Conservation (phyloP, 768 basidiomycete genomes). For the Leccinum pellstonianum region DNA sequence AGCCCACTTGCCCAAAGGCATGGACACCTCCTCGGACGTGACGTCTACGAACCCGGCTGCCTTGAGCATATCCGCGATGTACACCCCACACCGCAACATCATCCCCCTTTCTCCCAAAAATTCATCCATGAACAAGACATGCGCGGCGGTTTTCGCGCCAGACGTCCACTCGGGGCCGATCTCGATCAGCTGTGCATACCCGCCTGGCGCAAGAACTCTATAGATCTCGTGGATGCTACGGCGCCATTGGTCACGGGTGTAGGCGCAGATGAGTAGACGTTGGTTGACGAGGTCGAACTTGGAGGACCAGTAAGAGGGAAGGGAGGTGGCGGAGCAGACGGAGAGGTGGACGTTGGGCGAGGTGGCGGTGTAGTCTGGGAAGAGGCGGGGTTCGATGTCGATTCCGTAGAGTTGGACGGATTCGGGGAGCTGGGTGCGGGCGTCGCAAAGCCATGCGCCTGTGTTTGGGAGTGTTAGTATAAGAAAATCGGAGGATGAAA, state of each 20-base stretch:
- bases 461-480: neutral
- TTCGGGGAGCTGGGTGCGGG: constrained; percentile 13
- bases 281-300: constrained; percentile 35
- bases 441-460: constrained; percentile 27
- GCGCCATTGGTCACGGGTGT: constrained; percentile 31
- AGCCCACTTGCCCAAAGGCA: constrained; percentile 28
- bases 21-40: constrained; percentile 13
- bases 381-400: constrained; percentile 27
- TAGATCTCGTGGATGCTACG: constrained; percentile 26
- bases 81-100: constrained; percentile 7
- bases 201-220: constrained; percentile 34
- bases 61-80: constrained; percentile 23
- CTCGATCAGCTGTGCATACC: constrained; percentile 35
- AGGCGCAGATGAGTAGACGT: constrained; percentile 31
- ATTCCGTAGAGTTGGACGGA: constrained; percentile 24
- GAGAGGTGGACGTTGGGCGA: constrained; percentile 22
- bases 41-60: constrained; percentile 20
- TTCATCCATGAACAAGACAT: constrained; percentile 11
- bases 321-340: constrained; percentile 24
- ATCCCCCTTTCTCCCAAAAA: constrained; percentile 12
- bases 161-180: constrained; percentile 17
- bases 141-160: constrained; percentile 12
- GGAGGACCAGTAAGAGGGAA: constrained; percentile 31
- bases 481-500: neutral
- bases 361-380: constrained; percentile 8